phyloP scores from a whole-genome alignment of 2,329 filamentous ascomycete genomes.

The Aaosphaeria arxii region DNA sequence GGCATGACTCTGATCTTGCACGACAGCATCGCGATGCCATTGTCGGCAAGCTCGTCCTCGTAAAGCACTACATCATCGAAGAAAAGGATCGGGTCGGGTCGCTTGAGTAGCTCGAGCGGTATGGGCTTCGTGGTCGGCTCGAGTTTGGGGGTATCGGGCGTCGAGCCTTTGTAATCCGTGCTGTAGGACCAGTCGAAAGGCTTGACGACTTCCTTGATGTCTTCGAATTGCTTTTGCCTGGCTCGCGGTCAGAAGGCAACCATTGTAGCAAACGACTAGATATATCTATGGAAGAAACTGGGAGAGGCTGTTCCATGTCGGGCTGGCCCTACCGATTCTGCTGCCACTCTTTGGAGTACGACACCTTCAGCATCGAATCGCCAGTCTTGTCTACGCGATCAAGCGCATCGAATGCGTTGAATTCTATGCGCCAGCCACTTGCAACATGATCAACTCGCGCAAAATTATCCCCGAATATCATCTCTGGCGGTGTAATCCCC shows the following conservation, averaged over 20 bases:
- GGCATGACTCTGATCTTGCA: constrained; percentile 95
- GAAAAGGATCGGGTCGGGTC: constrained; percentile 91
- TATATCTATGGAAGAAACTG: background rate
- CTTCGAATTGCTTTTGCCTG: constrained; percentile 75
- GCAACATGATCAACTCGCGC: constrained; percentile 71
- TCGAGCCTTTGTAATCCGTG: constrained; percentile 77
- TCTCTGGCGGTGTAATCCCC: constrained; percentile 88
- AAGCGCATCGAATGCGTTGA: constrained; percentile 83
- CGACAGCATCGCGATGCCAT: constrained; percentile 86
- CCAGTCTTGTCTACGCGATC: constrained; percentile 94
- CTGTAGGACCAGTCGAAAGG: constrained; percentile 99
- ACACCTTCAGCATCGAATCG: constrained; percentile 84
- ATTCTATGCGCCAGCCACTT: constrained; percentile 74
- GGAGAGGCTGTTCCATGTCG: background rate
- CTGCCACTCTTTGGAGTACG: constrained; percentile 88
- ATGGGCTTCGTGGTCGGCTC: constrained; percentile 56
- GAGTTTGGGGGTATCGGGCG: constrained; percentile 42
- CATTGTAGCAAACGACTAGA: background rate
- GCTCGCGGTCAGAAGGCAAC: constrained; percentile 7
- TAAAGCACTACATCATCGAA: constrained; percentile 96
- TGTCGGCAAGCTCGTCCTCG: constrained; percentile 96
- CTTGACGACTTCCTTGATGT: constrained; percentile 90
- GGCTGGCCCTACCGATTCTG: constrained; percentile 54
- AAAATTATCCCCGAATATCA: constrained; percentile 98
- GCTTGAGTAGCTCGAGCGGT: constrained; percentile 80